Percentiles rank a stretch among this genome's conserved stretches.
Conservation (phyloP, 1,284 basidiomycete genomes). For the Heterobasidion occidentale region DNA sequence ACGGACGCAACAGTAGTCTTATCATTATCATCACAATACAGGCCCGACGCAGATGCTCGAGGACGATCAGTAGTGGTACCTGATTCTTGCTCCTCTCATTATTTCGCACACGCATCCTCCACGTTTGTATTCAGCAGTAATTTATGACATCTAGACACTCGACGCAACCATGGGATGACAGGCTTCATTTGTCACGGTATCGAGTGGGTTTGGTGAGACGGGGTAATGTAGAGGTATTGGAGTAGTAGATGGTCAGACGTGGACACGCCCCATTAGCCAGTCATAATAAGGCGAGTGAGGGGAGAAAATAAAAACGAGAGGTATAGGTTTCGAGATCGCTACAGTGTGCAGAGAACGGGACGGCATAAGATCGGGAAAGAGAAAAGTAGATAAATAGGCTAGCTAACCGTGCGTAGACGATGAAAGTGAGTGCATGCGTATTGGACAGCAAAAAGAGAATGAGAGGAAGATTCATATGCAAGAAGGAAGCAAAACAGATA, state of each 20-base stretch:
- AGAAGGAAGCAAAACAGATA: neutral
- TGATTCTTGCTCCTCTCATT: neutral
- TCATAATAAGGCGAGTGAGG: neutral
- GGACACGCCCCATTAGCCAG: neutral
- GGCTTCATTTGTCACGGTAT: too few relatives aligned
- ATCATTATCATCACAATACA: neutral
- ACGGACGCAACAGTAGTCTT: neutral
- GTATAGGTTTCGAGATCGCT: neutral
- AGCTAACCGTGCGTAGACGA: neutral
- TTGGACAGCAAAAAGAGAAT: neutral
- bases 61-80: neutral
- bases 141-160: neutral
- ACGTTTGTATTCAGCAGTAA: neutral
- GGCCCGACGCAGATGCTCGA: neutral
- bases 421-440: neutral
- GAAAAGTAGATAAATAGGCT: neutral
- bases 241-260: too few relatives aligned
- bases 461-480: neutral
- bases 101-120: neutral
- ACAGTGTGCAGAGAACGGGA: neutral
- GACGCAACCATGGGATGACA: too few relatives aligned
- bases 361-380: neutral
- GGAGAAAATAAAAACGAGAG: neutral
- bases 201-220: too few relatives aligned
- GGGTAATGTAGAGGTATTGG: neutral